Base-by-base conservation (phyloP, 176 grass and related monocot species). In the Themeda triandra region DNA sequence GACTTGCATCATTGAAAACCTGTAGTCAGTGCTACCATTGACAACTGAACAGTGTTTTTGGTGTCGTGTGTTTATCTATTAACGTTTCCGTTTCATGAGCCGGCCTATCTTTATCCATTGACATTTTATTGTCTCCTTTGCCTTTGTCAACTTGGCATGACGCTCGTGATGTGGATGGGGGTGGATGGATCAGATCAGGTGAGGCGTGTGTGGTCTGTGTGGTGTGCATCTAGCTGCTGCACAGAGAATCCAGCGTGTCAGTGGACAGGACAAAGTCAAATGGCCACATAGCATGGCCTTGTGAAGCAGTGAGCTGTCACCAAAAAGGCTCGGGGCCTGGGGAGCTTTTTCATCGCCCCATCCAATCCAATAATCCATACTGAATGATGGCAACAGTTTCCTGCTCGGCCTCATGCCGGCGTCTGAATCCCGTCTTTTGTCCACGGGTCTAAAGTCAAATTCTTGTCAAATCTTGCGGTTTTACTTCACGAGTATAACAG, bases 271-370 rank as follows among this genome's bases (percentile, higher is more conserved):
- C 48, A 87, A 69, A 63, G 84, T 87, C 89, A 91, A 91, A 87
- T 69, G 13, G 51, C 69, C 68, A 87, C 60, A 60, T 14, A 28
- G 13, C 24, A 78, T 80, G 60, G 81, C 63, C 62, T 76, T 80
- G 89, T 87, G 84, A 80, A 66, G 30, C 79, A 23, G 65, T 86
- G 84, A 86, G 67, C 84, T 63, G 80, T 87, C 75, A 44, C 69
- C 19, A 29, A 62, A 90, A 87, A 87, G 60, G 75, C 46, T 13
- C 24, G 8, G 1, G n/a, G 8, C 41, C 24, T 8, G 28, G 42
- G 36, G 33, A 23, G 78, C 45, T 69, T 75, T 87, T 87, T 78
- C 40, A 5, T 81, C 45, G 33, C 71, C 31, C 24, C 72, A 80
- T 75, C 48, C 25, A 60, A 54, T 54, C 49, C 49, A 53, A 53